Percentiles rank a stretch among this genome's conserved stretches.
Conservation (phyloP, 225 moss, liverwort and hornwort genomes). For the Sphagnum contortum region DNA sequence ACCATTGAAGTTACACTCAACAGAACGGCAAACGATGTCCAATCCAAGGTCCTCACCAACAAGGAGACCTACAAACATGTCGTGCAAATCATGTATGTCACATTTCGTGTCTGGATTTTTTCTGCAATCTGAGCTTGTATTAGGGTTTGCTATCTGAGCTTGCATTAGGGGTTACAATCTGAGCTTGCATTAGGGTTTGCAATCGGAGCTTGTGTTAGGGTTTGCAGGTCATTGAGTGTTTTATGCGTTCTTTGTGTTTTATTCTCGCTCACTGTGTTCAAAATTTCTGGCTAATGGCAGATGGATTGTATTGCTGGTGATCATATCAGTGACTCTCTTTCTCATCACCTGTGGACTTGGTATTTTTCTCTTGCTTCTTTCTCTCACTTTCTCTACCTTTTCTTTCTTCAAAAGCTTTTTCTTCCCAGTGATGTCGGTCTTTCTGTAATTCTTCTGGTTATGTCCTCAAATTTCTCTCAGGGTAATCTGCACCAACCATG, state of each 20-base stretch:
- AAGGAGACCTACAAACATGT: constrained; percentile 39
- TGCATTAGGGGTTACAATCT: background rate
- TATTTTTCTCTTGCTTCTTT: constrained; percentile 4
- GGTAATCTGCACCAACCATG: no score
- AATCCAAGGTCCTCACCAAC: constrained; percentile 34
- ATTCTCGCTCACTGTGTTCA: no score
- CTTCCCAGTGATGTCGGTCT: no score
- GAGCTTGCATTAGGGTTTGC: background rate
- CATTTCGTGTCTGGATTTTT: background rate
- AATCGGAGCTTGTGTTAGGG: no score
- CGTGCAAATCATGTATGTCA: constrained; percentile 38
- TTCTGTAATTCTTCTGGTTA: no score
- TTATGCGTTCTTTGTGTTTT: background rate
- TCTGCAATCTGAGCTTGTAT: background rate
- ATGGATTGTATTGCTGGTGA: constrained; percentile 32
- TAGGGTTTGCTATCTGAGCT: background rate
- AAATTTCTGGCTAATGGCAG: constrained; percentile 10
- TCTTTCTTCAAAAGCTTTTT: no score
- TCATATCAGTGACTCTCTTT: constrained; percentile 35
- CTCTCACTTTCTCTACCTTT: no score
- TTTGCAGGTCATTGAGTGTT: background rate
- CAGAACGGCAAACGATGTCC: constrained; percentile 19
- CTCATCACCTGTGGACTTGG: constrained; percentile 49
- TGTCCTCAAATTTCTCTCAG: no score
- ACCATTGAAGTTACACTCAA: constrained; percentile 26